Base-by-base conservation (phyloP, 768 basidiomycete species). In the Lyophyllum decastes region DNA sequence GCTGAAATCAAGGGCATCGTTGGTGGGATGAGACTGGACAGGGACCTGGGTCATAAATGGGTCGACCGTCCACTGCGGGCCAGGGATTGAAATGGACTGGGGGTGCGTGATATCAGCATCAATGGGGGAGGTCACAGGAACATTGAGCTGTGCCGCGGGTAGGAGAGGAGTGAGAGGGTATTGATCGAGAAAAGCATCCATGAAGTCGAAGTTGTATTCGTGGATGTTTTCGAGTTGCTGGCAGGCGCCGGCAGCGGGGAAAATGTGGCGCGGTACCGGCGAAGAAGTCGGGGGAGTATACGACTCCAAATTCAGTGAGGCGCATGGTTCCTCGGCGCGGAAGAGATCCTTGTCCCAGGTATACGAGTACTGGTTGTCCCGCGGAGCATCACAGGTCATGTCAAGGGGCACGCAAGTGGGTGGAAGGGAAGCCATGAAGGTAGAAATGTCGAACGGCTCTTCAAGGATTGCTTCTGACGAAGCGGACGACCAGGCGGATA, bases 281-380 rank as follows among this genome's bases (percentile, higher is more conserved):
- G 5, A 3, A 16, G 40, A 19, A 5, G 17, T 41, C 16, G 10
- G n/a, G 30, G 44, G 14, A 30, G 51, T 38, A 17, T 34, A 19
- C 5, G 40, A 19, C 17, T 55, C 26, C 14, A 33, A 9, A 9
- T 30, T 40, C 22, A 4, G 6, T 2, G 41, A 2, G 16, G 25
- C 33, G 12, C 17, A 33, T 7, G 19, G 2, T 19, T 21, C 48
- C 27, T 55, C 58, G 21, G 2, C 9, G 17, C 43, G n/a, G 19
- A 44, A 33, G 22, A 40, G 49, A 44, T 11, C 26, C 49, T 55
- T 49, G 25, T 56, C 55, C 59, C 59, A 55, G 16, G 54, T 46
- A 19, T 49, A 53, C n/a, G 47, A 47, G 51, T 9, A 48, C 33
- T 25, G 1, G 19, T 21, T 9, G 43, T 34, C 27, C 4, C 4